These are phyloP conservation scores for Metschnikowia henanensis DNA, from an alignment of 805 yeast species.

Conservation along the genomic window DNA sequence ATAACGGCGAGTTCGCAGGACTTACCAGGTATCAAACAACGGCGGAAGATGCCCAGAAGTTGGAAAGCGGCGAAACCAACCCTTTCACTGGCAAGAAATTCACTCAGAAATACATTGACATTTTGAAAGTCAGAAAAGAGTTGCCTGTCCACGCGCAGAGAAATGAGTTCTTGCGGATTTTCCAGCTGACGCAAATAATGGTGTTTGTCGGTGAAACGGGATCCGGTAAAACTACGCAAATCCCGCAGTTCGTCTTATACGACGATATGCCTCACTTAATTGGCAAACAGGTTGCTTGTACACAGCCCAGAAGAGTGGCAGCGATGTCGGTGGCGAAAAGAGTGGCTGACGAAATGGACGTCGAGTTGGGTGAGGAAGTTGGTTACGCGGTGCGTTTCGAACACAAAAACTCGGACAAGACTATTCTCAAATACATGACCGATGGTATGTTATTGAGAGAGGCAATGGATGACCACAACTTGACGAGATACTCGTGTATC, in stretches of 20 bases:
- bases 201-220: constrained; percentile 98
- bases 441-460: constrained; percentile 94
- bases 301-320: constrained; percentile 95
- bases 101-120: constrained; percentile 69
- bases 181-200: constrained; percentile 86
- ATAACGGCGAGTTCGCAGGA: constrained; percentile 62
- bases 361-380: constrained; percentile 59
- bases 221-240: constrained; percentile 97
- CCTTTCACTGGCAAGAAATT: constrained; percentile 77
- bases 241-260: constrained; percentile 83
- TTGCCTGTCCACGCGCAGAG: constrained; percentile 95
- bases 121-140: constrained; percentile 75
- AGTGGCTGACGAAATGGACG: constrained; percentile 74
- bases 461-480: constrained; percentile 82
- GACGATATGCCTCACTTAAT: constrained; percentile 77
- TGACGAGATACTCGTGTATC: constrained; percentile 80
- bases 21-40: constrained; percentile 64
- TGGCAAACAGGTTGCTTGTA: too few species aligned
- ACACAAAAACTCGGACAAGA: constrained; percentile 53
- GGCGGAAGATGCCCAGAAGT: constrained; percentile 54
- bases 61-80: constrained; percentile 61
- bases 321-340: constrained; percentile 90
- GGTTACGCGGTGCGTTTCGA: constrained; percentile 86
- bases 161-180: constrained; percentile 79
- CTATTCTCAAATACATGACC: constrained; percentile 86